Conservation (phyloP, 441 rosid species). For the Populus tomentosa region DNA sequence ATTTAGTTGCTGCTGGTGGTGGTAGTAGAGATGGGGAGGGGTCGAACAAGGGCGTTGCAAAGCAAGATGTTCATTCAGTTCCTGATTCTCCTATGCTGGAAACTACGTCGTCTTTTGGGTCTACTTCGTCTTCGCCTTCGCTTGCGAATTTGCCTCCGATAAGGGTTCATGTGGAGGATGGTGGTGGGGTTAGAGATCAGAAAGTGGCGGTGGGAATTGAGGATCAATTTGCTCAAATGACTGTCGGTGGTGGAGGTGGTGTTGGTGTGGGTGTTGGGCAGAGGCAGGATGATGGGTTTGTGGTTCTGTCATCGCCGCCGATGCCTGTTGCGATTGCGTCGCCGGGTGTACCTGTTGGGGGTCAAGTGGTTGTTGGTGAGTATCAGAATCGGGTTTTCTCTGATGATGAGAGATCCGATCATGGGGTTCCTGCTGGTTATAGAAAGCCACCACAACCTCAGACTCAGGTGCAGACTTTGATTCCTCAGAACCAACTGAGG, state of each 20-base stretch:
- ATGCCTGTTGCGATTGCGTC: slow-evolving; percentile 42
- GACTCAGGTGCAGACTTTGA: slow-evolving; percentile 45
- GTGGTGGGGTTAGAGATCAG: slow-evolving; percentile 41
- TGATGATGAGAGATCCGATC: slow-evolving; percentile 95
- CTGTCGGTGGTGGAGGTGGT: slow-evolving; percentile 24
- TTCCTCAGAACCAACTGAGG: slow-evolving; percentile 49
- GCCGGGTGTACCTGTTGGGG: slow-evolving; percentile 25
- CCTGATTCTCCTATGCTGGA: slow-evolving; percentile 98
- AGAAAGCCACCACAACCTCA: slow-evolving; percentile 41
- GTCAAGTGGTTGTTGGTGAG: slow-evolving; percentile 35
- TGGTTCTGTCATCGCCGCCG: slow-evolving; percentile 48
- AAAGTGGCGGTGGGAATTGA: slow-evolving; percentile 55
- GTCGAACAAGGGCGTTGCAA: slow-evolving; percentile 26
- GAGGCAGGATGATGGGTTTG: slow-evolving; percentile 60
- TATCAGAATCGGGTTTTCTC: slow-evolving; percentile 52
- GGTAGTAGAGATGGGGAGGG: slow-evolving; percentile 31
- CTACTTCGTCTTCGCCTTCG: slow-evolving; percentile 84
- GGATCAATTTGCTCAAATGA: slow-evolving; percentile 79
- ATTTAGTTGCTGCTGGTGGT: slow-evolving; percentile 22
- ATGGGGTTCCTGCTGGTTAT: slow-evolving; percentile 52
- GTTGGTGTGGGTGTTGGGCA: slow-evolving; percentile 16
- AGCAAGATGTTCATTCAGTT: slow-evolving; percentile 69
- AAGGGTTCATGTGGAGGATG: slow-evolving; percentile 63
- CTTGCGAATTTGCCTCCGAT: slow-evolving; percentile 87
- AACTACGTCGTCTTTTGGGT: slow-evolving; percentile 84